These are phyloP conservation scores for Talaromyces albobiverticillius DNA, from an alignment of 2,329 filamentous ascomycete genomes.

Conservation along the genomic window DNA sequence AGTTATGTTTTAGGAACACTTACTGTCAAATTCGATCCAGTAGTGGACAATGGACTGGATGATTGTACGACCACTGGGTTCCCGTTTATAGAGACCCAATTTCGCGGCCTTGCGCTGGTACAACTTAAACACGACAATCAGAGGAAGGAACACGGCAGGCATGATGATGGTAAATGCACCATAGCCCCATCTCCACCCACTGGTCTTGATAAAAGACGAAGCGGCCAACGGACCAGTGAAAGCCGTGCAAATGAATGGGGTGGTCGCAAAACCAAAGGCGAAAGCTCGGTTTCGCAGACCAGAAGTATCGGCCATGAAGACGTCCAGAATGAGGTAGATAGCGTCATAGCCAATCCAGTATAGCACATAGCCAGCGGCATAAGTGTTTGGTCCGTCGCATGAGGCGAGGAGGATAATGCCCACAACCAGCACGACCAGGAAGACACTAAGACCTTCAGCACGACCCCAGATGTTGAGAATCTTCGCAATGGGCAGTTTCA, in stretches of 20 bases:
- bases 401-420: conserved; percentile 61
- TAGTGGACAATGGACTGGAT: conserved; percentile 53
- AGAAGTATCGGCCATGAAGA: conserved; percentile 64
- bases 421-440: conserved; percentile 45
- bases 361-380: conserved; percentile 62
- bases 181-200: conserved; percentile 63
- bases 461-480: conserved; percentile 63
- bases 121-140: conserved; percentile 53
- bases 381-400: conserved; percentile 59
- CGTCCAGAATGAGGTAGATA: conserved; percentile 53
- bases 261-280: conserved; percentile 57
- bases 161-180: conserved; percentile 61
- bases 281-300: conserved; percentile 59
- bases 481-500: conserved; percentile 62
- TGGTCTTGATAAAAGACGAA: conserved; percentile 46
- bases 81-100: conserved; percentile 49
- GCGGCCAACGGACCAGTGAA: conserved; percentile 55
- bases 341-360: conserved; percentile 59
- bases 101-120: conserved; percentile 59
- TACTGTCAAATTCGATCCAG: conserved; percentile 60
- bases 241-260: conserved; percentile 62
- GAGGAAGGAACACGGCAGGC: conserved; percentile 54
- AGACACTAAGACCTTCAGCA: conserved; percentile 55
- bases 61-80: conserved; percentile 45
- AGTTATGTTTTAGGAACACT: conserved; percentile 20